Base-by-base conservation (phyloP, 2,329 filamentous ascomycete species). In the Colletotrichum spaethianum region DNA sequence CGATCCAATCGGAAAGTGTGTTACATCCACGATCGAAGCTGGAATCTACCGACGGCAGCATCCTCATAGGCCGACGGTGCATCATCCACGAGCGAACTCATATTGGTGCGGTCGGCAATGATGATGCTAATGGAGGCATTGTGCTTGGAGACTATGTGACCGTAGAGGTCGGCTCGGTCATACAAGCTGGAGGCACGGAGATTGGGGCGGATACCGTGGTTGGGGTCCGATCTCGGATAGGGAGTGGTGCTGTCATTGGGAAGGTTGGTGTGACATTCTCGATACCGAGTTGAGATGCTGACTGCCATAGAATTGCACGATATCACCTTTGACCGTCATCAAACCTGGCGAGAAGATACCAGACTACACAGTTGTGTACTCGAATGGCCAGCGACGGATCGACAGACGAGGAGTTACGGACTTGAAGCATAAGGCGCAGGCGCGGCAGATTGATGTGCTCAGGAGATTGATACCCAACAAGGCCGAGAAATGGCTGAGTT, bases 1-100 rank as follows among this genome's bases (percentile, higher is more conserved):
- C 90, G 55, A 91, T 98, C 74, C 92, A 92, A 68, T 88, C 93
- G 31, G 92, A 94, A 78, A 92, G 91, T 4, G 89, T 98, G 8
- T 84, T 99, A n/a, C 96, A 98, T 78, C 95, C 96, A 1, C 93
- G 95, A 60, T 90, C 92, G 20, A 91, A 92, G 73, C 88, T 98
- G 68, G 93, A 95, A 77, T 93, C 96, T 11, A 91, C 91, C 69
- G 87, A 92, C 63, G 94, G 94, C 5, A 92, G 94, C 53, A 91
- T 98, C 75, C 91, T 91, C 36, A 89, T 97, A 72, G 95, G 95
- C 33, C 91, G 94, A 70, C 91, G 93, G 63, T 96, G 93, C 77
- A 93, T 98, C 56, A 87, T 98, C 53, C 91, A 93, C 76, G 96
- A 98, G 83, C 85, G 90, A 69, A 82, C 87, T 11, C 83, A 86